These are phyloP conservation scores for Amphirosellinia nigrospora DNA, from an alignment of 495 filamentous ascomycete genomes.

Conservation along the genomic window DNA sequence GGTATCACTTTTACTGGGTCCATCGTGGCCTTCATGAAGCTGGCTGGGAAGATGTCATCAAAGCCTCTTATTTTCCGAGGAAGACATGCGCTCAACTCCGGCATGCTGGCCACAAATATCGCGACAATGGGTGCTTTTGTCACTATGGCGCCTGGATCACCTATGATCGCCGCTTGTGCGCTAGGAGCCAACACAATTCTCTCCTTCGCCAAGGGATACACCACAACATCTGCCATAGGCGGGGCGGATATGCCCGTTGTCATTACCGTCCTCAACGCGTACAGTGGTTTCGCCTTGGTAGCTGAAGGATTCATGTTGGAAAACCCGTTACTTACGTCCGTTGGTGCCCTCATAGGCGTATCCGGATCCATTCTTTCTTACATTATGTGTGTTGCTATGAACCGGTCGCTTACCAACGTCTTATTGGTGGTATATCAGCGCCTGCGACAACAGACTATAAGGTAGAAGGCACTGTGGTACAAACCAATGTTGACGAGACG, in stretches of 20 bases:
- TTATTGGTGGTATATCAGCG: constrained; percentile 74
- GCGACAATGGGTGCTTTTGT: constrained; percentile 82
- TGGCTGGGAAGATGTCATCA: constrained; percentile 78
- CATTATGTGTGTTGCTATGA: constrained; percentile 85
- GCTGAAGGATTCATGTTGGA: constrained; percentile 89
- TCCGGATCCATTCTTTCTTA: constrained; percentile 83
- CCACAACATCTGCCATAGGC: constrained; percentile 81
- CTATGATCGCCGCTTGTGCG: constrained; percentile 73
- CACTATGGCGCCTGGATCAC: constrained; percentile 74
- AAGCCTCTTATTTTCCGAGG: constrained; percentile 70
- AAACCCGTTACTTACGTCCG: constrained; percentile 76
- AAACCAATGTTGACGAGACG: constrained; percentile 76
- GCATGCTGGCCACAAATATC: constrained; percentile 71
- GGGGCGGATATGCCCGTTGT: constrained; percentile 90
- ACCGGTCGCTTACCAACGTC: constrained; percentile 78
- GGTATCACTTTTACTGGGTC: constrained; percentile 86
- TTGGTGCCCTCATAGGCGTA: constrained; percentile 81
- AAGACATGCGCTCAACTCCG: constrained; percentile 71
- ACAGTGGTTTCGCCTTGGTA: constrained; percentile 82
- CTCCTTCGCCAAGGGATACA: constrained; percentile 81
- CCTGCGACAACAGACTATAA: constrained; percentile 66
- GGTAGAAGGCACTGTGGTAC: constrained; percentile 74
- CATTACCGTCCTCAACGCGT: constrained; percentile 84
- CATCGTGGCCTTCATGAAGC: constrained; percentile 80
- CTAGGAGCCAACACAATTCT: constrained; percentile 74